These are phyloP conservation scores for Talaromyces islandicus DNA, from an alignment of 2,329 filamentous ascomycete species.

Conservation along the genomic window DNA sequence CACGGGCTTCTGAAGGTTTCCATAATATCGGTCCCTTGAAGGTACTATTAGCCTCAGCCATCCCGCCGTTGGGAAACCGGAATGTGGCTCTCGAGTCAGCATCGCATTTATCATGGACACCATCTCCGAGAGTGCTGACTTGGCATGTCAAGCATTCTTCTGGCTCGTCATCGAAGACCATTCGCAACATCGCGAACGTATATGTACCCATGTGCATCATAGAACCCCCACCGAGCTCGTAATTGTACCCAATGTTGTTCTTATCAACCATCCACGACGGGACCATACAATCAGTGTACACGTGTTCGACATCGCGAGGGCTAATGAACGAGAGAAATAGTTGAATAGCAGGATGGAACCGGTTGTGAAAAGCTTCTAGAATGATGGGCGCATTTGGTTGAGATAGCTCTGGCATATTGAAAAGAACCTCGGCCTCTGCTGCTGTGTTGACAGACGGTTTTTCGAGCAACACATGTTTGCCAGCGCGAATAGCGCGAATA, in stretches of 20 bases:
- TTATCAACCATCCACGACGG: conserved; percentile 25
- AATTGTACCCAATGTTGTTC: conserved; percentile 42
- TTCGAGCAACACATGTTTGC: conserved; percentile 51
- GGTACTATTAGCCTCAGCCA: conserved; percentile 26
- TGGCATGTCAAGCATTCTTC: conserved; percentile 32
- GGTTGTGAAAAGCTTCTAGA: conserved; percentile 47
- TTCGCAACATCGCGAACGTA: conserved; percentile 29
- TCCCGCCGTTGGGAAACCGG: conserved; percentile 35
- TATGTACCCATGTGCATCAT: conserved; percentile 32
- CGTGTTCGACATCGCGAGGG: conserved; percentile 32
- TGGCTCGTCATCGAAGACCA: conserved; percentile 34
- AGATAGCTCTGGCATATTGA: conserved; percentile 24
- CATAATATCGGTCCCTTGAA: conserved; percentile 17
- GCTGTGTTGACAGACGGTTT: conserved; percentile 45
- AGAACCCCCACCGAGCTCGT: conserved; percentile 36
- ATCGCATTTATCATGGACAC: conserved; percentile 33
- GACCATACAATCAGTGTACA: conserved; percentile 22
- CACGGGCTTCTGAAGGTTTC: conserved; percentile 14
- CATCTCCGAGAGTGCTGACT: conserved; percentile 18
- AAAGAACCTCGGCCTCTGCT: conserved; percentile 39
- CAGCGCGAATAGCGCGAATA: conserved; percentile 40
- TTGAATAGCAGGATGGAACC: conserved; percentile 44
- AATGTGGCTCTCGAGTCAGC: conserved; percentile 29
- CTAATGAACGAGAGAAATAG: conserved; percentile 37
- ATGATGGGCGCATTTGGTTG: conserved; percentile 35